Evolutionary conservation across 1,284 basidiomycete species (phyloP).

Genomic region (Ceratobasidium sp.): DNA sequence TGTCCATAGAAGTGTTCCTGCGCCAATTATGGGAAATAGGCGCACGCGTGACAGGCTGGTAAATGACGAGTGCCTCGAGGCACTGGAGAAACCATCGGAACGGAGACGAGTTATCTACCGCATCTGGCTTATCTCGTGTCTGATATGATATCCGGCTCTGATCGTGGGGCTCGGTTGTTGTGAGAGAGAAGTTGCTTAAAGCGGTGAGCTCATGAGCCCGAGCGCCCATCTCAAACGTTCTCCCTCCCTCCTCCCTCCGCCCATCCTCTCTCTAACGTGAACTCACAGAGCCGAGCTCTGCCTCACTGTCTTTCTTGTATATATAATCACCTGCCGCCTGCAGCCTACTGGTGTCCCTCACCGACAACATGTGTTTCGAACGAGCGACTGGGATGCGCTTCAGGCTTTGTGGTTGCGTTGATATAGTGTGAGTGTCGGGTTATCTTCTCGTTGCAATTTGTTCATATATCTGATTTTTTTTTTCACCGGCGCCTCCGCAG

Average conservation of each 20-base stretch:
- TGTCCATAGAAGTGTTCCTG: conserved; percentile 18
- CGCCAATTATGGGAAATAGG: conserved; percentile 24
- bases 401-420: conserved; percentile 39
- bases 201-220: background rate
- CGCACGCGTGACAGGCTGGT: conserved; percentile 33
- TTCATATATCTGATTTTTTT: conserved; percentile 16
- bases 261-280: conserved; percentile 15
- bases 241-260: conserved; percentile 24
- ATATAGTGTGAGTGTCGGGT: conserved; percentile 27
- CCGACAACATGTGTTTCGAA: conserved; percentile 45
- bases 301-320: conserved; percentile 34
- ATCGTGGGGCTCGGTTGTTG: conserved; percentile 34
- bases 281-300: conserved; percentile 37
- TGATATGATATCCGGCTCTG: conserved; percentile 33
- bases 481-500: conserved; percentile 10
- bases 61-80: conserved; percentile 41
- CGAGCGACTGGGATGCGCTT: conserved; percentile 42
- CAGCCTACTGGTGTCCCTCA: conserved; percentile 45
- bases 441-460: background rate
- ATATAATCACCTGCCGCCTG: conserved; percentile 40
- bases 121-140: conserved; percentile 36
- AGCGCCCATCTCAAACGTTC: conserved; percentile 25
- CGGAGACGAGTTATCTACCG: conserved; percentile 26
- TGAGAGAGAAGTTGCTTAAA: conserved; percentile 37
- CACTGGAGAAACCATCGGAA: conserved; percentile 29